Conservation (phyloP, 805 yeast genomes). For the Starmerella tilneyi region DNA sequence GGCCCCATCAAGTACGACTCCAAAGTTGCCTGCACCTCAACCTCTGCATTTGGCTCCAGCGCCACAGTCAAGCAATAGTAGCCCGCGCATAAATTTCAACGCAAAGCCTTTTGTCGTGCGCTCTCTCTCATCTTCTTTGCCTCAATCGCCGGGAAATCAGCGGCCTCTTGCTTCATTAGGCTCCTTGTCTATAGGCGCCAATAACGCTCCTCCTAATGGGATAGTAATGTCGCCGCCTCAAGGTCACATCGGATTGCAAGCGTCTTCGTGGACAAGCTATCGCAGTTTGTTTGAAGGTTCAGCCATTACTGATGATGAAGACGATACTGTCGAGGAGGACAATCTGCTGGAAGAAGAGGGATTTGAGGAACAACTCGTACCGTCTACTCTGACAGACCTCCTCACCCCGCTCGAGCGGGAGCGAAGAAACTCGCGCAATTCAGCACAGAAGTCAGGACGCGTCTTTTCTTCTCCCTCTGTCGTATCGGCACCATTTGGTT, state of each 20-base stretch:
- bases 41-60: neutral
- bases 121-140: constrained; percentile 4
- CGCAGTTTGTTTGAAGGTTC: constrained; percentile 26
- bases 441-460: constrained; percentile 16
- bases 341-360: constrained; percentile 35
- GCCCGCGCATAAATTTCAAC: constrained; percentile 3
- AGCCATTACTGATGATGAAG: constrained; percentile 35
- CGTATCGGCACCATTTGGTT: neutral
- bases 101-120: constrained; percentile 5
- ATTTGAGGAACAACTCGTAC: constrained; percentile 68
- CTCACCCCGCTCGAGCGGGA: constrained; percentile 72
- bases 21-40: neutral
- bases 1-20: neutral
- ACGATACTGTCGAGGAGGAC: constrained; percentile 14
- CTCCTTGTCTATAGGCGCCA: neutral
- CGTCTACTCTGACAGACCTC: constrained; percentile 67
- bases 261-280: constrained; percentile 5
- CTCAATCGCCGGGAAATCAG: constrained; percentile 2
- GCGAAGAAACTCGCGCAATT: constrained; percentile 50
- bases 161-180: neutral
- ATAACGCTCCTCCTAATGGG: neutral
- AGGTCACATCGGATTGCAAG: neutral
- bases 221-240: neutral
- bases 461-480: constrained; percentile 16
- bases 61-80: neutral